Conservation (phyloP, 83 land plant species). For the Larix sibirica region DNA sequence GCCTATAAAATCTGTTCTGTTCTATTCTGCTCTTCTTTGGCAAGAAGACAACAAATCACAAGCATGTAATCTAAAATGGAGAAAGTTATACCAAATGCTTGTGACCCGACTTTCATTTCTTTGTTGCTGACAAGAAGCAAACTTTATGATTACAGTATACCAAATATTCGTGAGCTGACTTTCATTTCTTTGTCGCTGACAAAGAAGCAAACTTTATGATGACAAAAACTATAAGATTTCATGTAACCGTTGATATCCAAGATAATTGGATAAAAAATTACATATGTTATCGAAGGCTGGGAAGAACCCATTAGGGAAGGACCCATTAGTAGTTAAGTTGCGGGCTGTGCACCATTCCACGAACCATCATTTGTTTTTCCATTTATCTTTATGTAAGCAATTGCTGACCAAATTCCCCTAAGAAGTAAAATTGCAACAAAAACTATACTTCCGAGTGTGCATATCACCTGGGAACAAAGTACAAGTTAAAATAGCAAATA, state of each 20-base stretch:
- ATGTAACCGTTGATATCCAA: slow-evolving; percentile 1
- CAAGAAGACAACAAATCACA: neutral
- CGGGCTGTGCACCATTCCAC: slow-evolving; percentile 41
- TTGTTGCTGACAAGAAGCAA: neutral
- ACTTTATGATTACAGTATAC: neutral
- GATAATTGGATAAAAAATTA: neutral
- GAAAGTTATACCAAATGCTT: neutral
- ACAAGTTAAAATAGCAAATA: neutral
- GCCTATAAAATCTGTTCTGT: neutral
- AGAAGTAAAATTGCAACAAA: slow-evolving; percentile 42
- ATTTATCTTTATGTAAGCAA: slow-evolving; percentile 27
- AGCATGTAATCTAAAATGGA: neutral
- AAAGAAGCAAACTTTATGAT: neutral
- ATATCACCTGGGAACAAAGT: slow-evolving; percentile 26
- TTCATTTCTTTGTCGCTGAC: neutral
- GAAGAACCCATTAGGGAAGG: neutral
- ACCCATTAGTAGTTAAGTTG: slow-evolving; percentile 16
- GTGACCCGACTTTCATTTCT: neutral
- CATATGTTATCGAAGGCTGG: neutral
- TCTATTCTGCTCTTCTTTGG: neutral
- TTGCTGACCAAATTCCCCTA: slow-evolving; percentile 47
- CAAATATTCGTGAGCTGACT: neutral
- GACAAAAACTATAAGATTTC: neutral
- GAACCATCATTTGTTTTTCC: slow-evolving; percentile 23
- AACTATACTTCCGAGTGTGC: slow-evolving; percentile 39